Conservation (phyloP, 2,329 filamentous ascomycete species). For the Penicillium sumatraense region DNA sequence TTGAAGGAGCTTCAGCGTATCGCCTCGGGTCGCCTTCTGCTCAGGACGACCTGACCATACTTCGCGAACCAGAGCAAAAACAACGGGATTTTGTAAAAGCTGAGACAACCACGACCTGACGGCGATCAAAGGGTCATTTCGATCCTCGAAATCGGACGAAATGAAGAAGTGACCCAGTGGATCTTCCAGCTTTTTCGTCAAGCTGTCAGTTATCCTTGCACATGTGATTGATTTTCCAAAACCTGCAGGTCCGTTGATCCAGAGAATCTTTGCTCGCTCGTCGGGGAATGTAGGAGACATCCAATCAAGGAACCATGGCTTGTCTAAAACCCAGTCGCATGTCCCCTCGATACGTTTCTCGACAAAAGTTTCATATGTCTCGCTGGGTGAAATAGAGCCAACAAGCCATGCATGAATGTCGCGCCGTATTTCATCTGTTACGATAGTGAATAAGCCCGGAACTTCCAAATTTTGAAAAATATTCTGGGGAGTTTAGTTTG, state of each 20-base stretch:
- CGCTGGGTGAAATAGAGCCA: background rate
- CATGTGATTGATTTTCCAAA: conserved; percentile 15
- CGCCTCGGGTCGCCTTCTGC: background rate
- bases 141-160: conserved; percentile 6
- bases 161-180: conserved; percentile 13
- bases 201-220: conserved; percentile 4
- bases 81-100: background rate
- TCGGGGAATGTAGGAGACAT: background rate
- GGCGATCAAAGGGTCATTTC: conserved; percentile 6
- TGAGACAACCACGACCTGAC: conserved; percentile 10
- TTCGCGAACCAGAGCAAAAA: background rate
- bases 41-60: background rate
- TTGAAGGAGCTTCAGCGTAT: background rate
- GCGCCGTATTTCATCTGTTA: conserved; percentile 2
- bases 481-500: background rate
- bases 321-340: conserved; percentile 8
- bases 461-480: background rate
- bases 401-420: conserved; percentile 8
- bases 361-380: background rate
- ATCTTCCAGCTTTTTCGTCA: background rate
- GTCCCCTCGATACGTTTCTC: conserved; percentile 3
- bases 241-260: conserved; percentile 13
- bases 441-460: background rate
- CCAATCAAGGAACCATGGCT: conserved; percentile 8
- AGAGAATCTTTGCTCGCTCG: conserved; percentile 7